Evolutionary conservation across 345 rosid genomes (phyloP), one percentile per base, ranked within the genome.

Genomic region (Kernera saxatilis): DNA sequence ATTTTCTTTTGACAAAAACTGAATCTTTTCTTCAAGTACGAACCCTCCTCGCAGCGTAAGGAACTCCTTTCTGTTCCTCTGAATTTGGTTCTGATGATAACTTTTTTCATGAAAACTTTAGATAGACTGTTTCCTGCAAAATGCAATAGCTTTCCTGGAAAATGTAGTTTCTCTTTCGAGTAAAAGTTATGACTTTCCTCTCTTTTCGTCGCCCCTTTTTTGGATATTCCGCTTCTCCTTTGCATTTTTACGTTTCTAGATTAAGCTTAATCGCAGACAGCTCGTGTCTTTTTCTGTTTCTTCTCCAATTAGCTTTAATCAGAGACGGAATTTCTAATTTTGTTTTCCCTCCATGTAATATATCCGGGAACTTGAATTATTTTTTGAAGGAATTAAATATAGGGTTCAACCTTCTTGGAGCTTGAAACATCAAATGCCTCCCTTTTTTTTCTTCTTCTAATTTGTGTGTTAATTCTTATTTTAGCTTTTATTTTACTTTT

Each of bases 11-110:
- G 2, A 6, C 3, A n/a, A 22, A 66, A 12, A 5, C 13, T 35
- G 58, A 54, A 55, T 19, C 46, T 63, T 53, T 63, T 26, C 55
- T 48, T 68, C 74, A 52, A 69, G 17, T 51, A 27, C 41, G 18
- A 58, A 49, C 55, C 67, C 0, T 40, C 37, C 54, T 74, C 62
- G 0, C 67, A 63, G 54, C 5, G 75, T 76, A 76, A 77, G 72
- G 8, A 30, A 7, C 53, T 32, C 45, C 7, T 9, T 74, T 45
- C 18, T 39, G 23, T 40, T 39, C 41, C 43, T 64, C 5, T 53
- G 29, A 37, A 13, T 56, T 63, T 63, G 65, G 8, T 48, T 54
- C 13, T 46, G 17, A n/a, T 45, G 3, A 32, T 29, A 3, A 6
- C 5, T 2, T n/a, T 44, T 27, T 18, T 25, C 67, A 13, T 41